Conservation (phyloP, 1,139 yeast genomes). For the Suhomyces kunorum region DNA sequence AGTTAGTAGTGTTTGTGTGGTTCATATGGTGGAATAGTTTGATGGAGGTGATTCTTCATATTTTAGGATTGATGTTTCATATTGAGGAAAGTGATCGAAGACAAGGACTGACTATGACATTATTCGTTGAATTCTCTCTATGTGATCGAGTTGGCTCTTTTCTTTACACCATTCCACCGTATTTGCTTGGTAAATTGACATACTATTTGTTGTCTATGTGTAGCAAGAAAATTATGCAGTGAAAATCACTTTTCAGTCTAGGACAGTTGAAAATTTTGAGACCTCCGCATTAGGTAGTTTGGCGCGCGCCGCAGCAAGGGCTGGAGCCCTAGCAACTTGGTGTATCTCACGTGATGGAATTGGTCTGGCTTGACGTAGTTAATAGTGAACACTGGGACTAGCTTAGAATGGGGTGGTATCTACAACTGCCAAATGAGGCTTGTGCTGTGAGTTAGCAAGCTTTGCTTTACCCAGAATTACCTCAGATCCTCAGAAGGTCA, state of each 20-base stretch:
- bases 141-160: no score
- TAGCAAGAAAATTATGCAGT: constrained; percentile 12
- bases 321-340: constrained; percentile 11
- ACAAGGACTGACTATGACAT: no score
- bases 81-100: no score
- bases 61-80: background rate
- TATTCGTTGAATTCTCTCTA: no score
- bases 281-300: constrained; percentile 6
- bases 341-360: constrained; percentile 3
- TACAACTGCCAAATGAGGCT: no score
- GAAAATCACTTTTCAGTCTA: constrained; percentile 11
- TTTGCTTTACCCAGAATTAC: no score
- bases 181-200: constrained; percentile 5
- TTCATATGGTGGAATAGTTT: background rate
- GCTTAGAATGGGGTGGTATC: no score
- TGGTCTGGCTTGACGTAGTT: background rate
- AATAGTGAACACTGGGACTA: background rate
- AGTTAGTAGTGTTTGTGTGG: constrained; percentile 17
- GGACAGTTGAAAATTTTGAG: constrained; percentile 12
- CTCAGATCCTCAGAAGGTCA: no score
- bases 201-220: constrained; percentile 14
- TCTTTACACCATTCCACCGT: background rate
- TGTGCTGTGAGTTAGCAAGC: no score
- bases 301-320: constrained; percentile 13
- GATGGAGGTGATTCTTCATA: background rate